A percentile compares a stretch with the other conserved stretches of the same genome.
Conservation (phyloP, 495 filamentous ascomycete species). For the Trichoderma reesei region DNA sequence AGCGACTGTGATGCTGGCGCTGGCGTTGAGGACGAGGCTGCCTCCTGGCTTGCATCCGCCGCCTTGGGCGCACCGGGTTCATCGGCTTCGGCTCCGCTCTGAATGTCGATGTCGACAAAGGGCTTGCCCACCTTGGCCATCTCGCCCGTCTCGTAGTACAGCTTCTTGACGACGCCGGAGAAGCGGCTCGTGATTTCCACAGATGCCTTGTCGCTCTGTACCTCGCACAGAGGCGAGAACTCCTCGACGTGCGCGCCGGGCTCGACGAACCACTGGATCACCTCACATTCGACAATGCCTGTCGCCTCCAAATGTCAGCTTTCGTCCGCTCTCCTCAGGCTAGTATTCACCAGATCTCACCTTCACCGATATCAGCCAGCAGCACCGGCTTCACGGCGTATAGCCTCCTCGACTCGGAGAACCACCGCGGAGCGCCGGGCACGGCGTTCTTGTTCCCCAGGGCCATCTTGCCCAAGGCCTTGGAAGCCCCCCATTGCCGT, state of each 20-base stretch:
- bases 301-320: constrained; percentile 10
- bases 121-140: constrained; percentile 90
- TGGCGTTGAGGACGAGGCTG: neutral
- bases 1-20: neutral
- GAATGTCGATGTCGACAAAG: constrained; percentile 68
- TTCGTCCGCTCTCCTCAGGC: neutral
- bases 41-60: constrained; percentile 18
- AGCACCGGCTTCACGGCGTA: constrained; percentile 74
- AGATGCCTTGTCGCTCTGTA: constrained; percentile 97
- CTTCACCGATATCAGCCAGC: constrained; percentile 94
- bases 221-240: constrained; percentile 95
- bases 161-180: constrained; percentile 89
- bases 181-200: constrained; percentile 96
- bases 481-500: constrained; percentile 31
- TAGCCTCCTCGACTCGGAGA: constrained; percentile 51
- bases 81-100: constrained; percentile 40
- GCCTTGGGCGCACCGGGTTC: constrained; percentile 33
- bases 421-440: constrained; percentile 33
- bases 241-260: constrained; percentile 93
- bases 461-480: constrained; percentile 23
- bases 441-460: constrained; percentile 15
- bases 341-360: constrained; percentile 32
- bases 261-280: constrained; percentile 99
- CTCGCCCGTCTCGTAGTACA: constrained; percentile 91
- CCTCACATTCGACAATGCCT: constrained; percentile 97